These are phyloP conservation scores for Hordeum marinum DNA, from an alignment of 176 grass and related monocot species.

Conservation along the genomic window DNA sequence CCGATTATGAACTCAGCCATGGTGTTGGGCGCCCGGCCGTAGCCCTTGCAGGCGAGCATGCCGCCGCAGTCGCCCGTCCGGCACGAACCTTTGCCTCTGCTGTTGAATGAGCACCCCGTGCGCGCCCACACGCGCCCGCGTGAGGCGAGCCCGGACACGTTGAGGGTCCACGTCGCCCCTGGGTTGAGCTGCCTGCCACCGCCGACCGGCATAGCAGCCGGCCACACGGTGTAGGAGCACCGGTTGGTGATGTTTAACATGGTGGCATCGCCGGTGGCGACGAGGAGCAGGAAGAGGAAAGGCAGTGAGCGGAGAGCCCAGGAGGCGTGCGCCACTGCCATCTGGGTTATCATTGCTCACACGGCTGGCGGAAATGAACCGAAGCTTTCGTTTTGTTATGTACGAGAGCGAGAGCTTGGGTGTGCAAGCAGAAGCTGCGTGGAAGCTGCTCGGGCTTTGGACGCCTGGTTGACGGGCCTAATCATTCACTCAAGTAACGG, in stretches of 20 bases:
- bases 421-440: neutral
- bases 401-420: neutral
- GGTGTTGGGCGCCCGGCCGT: neutral
- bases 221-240: conserved; percentile 41
- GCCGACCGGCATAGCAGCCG: neutral
- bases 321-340: neutral
- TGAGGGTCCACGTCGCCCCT: neutral
- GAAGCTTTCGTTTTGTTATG: neutral
- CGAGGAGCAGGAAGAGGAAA: neutral
- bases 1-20: conserved; percentile 6
- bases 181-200: neutral
- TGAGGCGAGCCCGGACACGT: neutral
- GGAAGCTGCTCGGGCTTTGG: neutral
- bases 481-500: neutral
- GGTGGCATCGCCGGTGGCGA: neutral
- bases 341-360: neutral
- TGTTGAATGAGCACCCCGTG: neutral
- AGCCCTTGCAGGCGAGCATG: neutral
- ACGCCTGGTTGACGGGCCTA: neutral
- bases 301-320: neutral
- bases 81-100: neutral
- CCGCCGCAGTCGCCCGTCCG: conserved; percentile 48
- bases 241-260: conserved; percentile 22
- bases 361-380: neutral
- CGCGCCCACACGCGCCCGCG: neutral